phyloP scores from a whole-genome alignment of 2,329 filamentous ascomycete species.

The Chrysoporthe puriensis region DNA sequence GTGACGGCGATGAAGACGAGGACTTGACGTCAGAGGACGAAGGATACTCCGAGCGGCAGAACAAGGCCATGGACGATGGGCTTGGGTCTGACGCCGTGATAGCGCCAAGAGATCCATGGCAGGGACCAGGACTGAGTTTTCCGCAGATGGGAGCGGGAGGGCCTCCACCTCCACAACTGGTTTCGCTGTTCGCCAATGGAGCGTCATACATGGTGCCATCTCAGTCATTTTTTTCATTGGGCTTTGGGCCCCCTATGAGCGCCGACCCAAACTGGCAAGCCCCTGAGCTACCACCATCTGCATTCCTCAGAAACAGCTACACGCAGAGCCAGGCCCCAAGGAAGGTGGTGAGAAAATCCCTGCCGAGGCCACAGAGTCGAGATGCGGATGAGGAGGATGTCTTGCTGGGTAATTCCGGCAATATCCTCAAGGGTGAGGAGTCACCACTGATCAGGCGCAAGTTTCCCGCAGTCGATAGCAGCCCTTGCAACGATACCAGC shows the following conservation, averaged over 20 bases:
- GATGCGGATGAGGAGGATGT: constrained; percentile 37
- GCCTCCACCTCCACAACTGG: constrained; percentile 29
- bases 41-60: constrained; percentile 11
- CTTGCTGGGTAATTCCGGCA: constrained; percentile 30
- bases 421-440: neutral
- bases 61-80: neutral
- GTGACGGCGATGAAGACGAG: constrained; percentile 38
- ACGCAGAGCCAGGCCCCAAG: constrained; percentile 15
- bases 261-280: constrained; percentile 45
- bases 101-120: neutral
- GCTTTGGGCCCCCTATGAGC: constrained; percentile 28
- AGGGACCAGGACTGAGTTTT: neutral
- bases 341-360: constrained; percentile 28
- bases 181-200: constrained; percentile 31
- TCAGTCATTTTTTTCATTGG: constrained; percentile 18
- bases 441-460: constrained; percentile 24
- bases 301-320: constrained; percentile 24
- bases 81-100: no score
- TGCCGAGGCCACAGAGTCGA: constrained; percentile 27
- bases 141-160: constrained; percentile 6
- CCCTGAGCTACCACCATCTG: constrained; percentile 40
- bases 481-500: constrained; percentile 19
- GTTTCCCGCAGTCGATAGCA: constrained; percentile 24
- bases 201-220: constrained; percentile 13
- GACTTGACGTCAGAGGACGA: neutral